Conservation (phyloP, 148 eudicot genomes). For the Selenicereus undatus region DNA sequence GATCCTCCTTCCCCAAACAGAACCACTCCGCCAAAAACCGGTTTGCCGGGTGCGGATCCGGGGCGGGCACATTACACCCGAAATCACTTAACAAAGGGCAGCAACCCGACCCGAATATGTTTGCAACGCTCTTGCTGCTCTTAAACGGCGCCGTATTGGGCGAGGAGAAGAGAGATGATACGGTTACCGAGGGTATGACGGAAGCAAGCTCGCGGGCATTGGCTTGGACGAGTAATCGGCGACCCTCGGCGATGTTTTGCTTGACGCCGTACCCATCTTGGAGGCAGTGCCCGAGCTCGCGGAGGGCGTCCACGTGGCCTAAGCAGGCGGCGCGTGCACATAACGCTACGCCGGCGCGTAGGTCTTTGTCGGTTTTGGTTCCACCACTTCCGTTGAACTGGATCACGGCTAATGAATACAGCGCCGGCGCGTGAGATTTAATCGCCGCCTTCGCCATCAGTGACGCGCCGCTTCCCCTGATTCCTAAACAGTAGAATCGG, state of each 20-base stretch:
- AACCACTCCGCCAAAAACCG: conserved; percentile 72
- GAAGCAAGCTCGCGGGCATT: conserved; percentile 88
- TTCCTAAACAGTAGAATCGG: conserved; percentile 65
- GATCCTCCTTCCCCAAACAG: background rate
- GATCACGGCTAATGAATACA: conserved; percentile 69
- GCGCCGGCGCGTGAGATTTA: conserved; percentile 60
- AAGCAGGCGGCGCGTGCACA: conserved; percentile 85
- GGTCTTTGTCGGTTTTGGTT: conserved; percentile 58
- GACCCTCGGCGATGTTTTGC: conserved; percentile 70
- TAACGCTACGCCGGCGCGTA: conserved; percentile 81
- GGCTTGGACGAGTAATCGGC: conserved; percentile 78
- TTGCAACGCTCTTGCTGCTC: background rate
- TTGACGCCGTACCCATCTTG: conserved; percentile 96
- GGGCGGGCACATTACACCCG: conserved; percentile 76
- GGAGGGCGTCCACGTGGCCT: conserved; percentile 82
- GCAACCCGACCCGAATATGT: background rate
- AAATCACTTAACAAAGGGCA: conserved; percentile 79
- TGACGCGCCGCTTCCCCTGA: conserved; percentile 61
- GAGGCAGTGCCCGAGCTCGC: conserved; percentile 93
- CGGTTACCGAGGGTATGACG: conserved; percentile 27
- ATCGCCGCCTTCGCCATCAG: conserved; percentile 80
- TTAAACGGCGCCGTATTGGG: background rate
- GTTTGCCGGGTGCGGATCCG: conserved; percentile 73
- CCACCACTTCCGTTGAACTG: conserved; percentile 93
- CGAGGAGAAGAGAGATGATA: conserved; percentile 19